phyloP scores from a whole-genome alignment of 495 filamentous ascomycete species.

The Cercophora scortea region DNA sequence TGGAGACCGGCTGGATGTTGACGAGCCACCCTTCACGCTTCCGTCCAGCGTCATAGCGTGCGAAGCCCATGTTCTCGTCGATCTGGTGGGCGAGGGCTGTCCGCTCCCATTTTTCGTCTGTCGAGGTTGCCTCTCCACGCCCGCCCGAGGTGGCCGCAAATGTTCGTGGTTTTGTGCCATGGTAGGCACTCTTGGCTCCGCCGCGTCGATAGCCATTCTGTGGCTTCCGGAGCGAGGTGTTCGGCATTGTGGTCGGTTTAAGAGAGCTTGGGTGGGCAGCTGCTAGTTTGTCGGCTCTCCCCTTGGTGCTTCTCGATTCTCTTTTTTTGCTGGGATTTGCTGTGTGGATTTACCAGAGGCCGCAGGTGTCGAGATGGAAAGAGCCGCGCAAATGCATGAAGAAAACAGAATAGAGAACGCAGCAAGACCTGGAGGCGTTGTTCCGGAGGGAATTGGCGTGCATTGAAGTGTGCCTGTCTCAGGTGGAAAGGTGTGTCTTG shows the following conservation, averaged over 20 bases:
- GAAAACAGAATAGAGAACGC: too few species aligned
- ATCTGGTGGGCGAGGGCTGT: conserved; percentile 78
- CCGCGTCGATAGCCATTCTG: conserved; percentile 47
- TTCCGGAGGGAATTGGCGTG: not conserved
- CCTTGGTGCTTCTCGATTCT: not conserved
- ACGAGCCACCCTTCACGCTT: conserved; percentile 87
- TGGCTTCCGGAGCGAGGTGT: conserved; percentile 38
- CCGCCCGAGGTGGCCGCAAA: conserved; percentile 69
- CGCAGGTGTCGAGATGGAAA: not conserved
- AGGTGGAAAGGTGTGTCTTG: not conserved
- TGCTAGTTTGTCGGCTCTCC: not conserved
- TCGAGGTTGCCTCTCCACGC: conserved; percentile 72
- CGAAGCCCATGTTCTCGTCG: conserved; percentile 90
- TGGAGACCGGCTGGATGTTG: conserved; percentile 82
- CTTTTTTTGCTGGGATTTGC: not conserved
- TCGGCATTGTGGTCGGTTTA: conserved; percentile 29
- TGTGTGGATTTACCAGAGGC: not conserved
- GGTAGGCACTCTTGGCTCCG: conserved; percentile 46
- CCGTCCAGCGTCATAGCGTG: conserved; percentile 82
- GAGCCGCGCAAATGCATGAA: not conserved
- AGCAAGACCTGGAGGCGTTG: too few species aligned
- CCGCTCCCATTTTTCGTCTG: conserved; percentile 78
- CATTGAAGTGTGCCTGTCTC: not conserved
- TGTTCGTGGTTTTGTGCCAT: conserved; percentile 53
- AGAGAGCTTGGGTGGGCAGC: not conserved